Evolutionary conservation across 2,329 filamentous ascomycete genomes (phyloP).

Genomic region (Pezicula radicicola): DNA sequence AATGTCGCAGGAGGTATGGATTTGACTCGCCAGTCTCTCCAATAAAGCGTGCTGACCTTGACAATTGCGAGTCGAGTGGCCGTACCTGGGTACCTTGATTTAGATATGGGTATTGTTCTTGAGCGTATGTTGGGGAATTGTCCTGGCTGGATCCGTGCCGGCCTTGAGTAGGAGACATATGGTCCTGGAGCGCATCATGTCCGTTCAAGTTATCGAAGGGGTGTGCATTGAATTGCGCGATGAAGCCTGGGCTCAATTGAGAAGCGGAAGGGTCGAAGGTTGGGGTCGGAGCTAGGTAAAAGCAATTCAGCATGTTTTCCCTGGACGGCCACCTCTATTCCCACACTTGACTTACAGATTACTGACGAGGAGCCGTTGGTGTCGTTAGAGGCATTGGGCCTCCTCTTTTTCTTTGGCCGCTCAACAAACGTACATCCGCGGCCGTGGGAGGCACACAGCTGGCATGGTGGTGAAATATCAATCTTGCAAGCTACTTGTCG

Average conservation of each 20-base stretch:
- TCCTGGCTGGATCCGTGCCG: conserved; percentile 19
- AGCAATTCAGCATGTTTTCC: conserved; percentile 10
- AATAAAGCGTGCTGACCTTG: conserved; percentile 24
- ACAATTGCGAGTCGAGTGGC: conserved; percentile 22
- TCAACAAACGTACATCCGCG: conserved; percentile 43
- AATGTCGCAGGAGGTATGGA: conserved; percentile 26
- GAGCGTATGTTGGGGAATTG: conserved; percentile 11
- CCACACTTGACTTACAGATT: background rate
- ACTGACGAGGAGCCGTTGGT: background rate
- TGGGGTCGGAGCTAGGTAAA: conserved; percentile 16
- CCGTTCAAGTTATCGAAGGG: conserved; percentile 21
- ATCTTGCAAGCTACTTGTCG: conserved; percentile 43
- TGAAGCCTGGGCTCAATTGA: conserved; percentile 25
- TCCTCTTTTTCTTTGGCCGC: conserved; percentile 29
- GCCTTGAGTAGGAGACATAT: conserved; percentile 20
- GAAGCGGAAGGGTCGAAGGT: conserved; percentile 18
- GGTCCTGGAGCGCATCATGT: conserved; percentile 16
- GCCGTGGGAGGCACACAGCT: conserved; percentile 38
- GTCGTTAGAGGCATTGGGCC: conserved; percentile 16
- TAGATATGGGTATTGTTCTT: conserved; percentile 10
- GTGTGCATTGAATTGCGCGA: conserved; percentile 24
- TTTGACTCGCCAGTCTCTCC: conserved; percentile 30
- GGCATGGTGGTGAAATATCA: conserved; percentile 37
- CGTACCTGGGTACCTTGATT: conserved; percentile 22
- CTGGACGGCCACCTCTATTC: background rate